Base-by-base conservation (phyloP, 179 eudicot genomes). In the Silene vulgaris region DNA sequence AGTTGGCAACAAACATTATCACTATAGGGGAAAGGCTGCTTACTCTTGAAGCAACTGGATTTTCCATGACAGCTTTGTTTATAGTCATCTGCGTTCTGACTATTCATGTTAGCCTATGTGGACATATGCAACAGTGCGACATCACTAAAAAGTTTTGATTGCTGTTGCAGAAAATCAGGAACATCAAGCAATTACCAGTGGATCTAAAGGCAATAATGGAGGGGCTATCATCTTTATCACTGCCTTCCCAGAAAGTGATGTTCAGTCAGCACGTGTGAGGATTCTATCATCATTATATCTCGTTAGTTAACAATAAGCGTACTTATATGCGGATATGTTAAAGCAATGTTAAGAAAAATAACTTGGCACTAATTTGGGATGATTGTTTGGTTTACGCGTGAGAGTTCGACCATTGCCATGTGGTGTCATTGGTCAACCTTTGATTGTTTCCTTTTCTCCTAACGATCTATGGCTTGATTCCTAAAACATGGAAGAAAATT, bases 201-300 rank as follows among this genome's bases (percentile, higher is more conserved):
- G 96, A 94, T 85, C 84, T 89, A 59, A 86, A 88, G 72, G 93
- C 89, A 82, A 57, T 94, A 74, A 83, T 56, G 86, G 90, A 84
- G 62, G 97, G 96, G 77, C 92, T 94, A 74, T 87, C 98, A 52
- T 86, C 97, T 74, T 85, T 92, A 87, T 75, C 89, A 80, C 69
- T 94, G 52, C 91, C 98, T 83, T 90, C 97, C 75, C 98, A 94
- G 78, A 85, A 89, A 85, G 86, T 82, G 45, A 82, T 83, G 85
- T 94, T 92, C 82, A 94, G 95, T 83, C 87, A 76, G 69, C 92
- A 90, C 80, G 87, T 87, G 98, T 94, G 86, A 76, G 96, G 72
- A 20, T 48, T 69, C 60, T 48, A 65, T 50, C 8, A 17, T 65
- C 11, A 1, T 17, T 8, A 11, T 20, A n/a, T 40, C 9, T 64